Percentiles rank a stretch among this genome's conserved stretches.
Conservation (phyloP, 148 eudicot species). For the Beta vulgaris region DNA sequence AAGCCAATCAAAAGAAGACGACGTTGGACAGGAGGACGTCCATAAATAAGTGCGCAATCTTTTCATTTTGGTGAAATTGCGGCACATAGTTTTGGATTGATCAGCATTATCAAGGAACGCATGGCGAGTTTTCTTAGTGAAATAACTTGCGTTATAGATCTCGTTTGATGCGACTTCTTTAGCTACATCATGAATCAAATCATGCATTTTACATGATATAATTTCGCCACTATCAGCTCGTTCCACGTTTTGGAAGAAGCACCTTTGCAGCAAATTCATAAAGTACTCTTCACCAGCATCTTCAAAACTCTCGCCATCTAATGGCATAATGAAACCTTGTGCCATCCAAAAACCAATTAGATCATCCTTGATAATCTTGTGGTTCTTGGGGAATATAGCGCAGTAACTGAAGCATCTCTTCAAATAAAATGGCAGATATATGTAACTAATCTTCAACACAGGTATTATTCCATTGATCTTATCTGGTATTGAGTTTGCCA, state of each 20-base stretch:
- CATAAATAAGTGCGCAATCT: not conserved
- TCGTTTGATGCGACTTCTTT: constrained; percentile 2
- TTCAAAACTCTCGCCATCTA: not conserved
- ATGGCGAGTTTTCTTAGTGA: not conserved
- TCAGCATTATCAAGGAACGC: not conserved
- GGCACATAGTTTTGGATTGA: not conserved
- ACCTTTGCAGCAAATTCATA: not conserved
- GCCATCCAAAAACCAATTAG: constrained; percentile 26
- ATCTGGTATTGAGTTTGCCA: constrained; percentile 22
- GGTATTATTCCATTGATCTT: constrained; percentile 23
- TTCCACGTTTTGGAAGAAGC: constrained; percentile 22
- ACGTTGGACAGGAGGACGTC: not conserved
- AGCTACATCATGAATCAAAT: constrained; percentile 21
- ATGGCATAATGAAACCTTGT: constrained; percentile 12
- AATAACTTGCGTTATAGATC: not conserved
- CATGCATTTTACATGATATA: constrained; percentile 22
- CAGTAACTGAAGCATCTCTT: constrained; percentile 26
- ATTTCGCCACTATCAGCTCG: not conserved
- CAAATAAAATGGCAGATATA: constrained; percentile 13
- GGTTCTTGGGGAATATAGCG: constrained; percentile 23
- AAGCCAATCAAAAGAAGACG: not conserved
- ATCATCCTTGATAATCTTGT: constrained; percentile 4
- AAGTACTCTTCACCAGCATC: constrained; percentile 25
- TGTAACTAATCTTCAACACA: constrained; percentile 37
- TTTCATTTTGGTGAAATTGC: not conserved